Evolutionary conservation across 2,329 filamentous ascomycete species (phyloP).

Genomic region (Neurospora crassa): DNA sequence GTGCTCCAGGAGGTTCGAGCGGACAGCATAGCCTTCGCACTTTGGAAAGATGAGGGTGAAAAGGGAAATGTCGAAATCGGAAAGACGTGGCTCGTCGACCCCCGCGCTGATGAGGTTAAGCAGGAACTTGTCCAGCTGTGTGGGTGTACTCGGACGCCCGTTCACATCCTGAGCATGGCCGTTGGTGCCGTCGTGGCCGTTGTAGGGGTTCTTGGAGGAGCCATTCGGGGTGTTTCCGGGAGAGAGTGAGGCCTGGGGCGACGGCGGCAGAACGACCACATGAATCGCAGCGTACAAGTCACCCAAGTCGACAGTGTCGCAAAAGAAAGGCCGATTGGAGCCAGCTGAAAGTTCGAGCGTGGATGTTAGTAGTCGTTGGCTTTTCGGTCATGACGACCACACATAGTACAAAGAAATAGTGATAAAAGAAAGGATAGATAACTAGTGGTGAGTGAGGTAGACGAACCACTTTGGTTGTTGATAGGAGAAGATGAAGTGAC

Average conservation of each 20-base stretch:
- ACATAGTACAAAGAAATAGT: not conserved
- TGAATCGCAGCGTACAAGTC: constrained; percentile 14
- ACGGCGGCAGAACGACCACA: constrained; percentile 6
- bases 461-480: not conserved
- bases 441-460: not conserved
- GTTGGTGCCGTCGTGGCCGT: not conserved
- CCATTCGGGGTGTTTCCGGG: not conserved
- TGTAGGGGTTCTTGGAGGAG: not conserved
- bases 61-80: constrained; percentile 9
- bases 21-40: constrained; percentile 11
- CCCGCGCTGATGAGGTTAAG: not conserved
- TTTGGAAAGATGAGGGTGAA: constrained; percentile 14
- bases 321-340: constrained; percentile 9
- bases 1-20: constrained; percentile 13
- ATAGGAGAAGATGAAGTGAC: not conserved
- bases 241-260: constrained; percentile 4
- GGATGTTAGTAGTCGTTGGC: not conserved
- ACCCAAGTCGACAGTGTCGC: constrained; percentile 11
- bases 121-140: not conserved
- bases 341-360: not conserved
- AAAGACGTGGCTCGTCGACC: constrained; percentile 3
- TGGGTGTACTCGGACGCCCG: not conserved
- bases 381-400: not conserved
- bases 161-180: not conserved
- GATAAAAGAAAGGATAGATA: not conserved